Percentiles rank a stretch among this genome's conserved stretches.
Evolutionary conservation across 257 asterid species (phyloP).

Genomic region (Solanum virginianum): DNA sequence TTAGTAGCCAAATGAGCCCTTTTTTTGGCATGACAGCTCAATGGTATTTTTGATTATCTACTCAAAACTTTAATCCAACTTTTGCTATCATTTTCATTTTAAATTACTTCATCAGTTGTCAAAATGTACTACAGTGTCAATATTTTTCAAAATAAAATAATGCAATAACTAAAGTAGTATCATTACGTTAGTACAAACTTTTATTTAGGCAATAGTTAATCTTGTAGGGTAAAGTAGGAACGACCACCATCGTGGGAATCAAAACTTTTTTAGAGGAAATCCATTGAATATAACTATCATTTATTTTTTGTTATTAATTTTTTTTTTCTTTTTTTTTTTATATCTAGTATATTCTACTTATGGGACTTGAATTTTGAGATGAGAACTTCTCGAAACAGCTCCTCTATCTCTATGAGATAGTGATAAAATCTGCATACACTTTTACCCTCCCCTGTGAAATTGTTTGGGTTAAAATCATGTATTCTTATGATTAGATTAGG

Average conservation of each 20-base stretch:
- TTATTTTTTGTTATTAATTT: not conserved
- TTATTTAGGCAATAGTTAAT: not conserved
- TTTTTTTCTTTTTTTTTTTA: not conserved
- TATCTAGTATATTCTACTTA: not conserved
- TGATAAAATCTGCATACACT: no score
- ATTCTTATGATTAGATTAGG: not conserved
- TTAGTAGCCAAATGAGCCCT: not conserved
- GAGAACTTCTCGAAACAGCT: fast-evolving
- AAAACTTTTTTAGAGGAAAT: not conserved
- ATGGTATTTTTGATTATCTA: not conserved
- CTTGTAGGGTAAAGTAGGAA: conserved; percentile 9
- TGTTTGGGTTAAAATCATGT: not conserved
- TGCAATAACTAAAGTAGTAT: not conserved
- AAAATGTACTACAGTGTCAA: not conserved
- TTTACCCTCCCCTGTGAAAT: no score
- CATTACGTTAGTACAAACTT: not conserved
- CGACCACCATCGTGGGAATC: conserved; percentile 1
- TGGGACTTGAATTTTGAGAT: no score
- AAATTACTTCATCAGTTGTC: not conserved
- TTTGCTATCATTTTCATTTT: not conserved
- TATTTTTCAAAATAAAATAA: not conserved
- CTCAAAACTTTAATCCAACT: not conserved
- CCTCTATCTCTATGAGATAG: no score
- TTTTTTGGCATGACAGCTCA: not conserved
- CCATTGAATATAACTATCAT: not conserved